Conservation (phyloP, 331 rosid species). For the Phaseolus coccineus region DNA sequence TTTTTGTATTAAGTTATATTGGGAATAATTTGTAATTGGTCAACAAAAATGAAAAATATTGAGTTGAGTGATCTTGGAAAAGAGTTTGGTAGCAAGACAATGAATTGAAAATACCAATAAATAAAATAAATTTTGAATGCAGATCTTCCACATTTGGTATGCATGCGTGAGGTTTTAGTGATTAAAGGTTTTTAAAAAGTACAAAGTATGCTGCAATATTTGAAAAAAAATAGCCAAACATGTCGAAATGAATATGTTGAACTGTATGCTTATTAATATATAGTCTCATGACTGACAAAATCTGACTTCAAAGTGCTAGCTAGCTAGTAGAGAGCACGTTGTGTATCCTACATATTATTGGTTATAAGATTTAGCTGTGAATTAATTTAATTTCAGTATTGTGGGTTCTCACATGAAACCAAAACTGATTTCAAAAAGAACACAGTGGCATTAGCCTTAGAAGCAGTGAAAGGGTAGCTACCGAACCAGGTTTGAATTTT, state of each 20-base stretch:
- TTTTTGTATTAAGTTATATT: neutral
- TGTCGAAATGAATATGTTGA: slow-evolving; percentile 20
- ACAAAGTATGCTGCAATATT: neutral
- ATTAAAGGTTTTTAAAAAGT: neutral
- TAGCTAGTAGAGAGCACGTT: slow-evolving; percentile 36
- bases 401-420: slow-evolving; percentile 32
- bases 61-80: neutral
- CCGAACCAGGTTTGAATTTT: slow-evolving; percentile 12
- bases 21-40: neutral
- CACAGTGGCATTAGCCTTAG: slow-evolving; percentile 32
- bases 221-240: neutral
- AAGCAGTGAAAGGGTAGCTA: slow-evolving; percentile 43
- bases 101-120: neutral
- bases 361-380: slow-evolving; percentile 21
- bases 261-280: neutral
- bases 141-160: neutral
- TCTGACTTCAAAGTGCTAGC: slow-evolving; percentile 40
- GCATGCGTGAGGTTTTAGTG: neutral
- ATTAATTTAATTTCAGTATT: slow-evolving; percentile 34
- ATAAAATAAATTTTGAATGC: neutral
- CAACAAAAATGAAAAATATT: neutral
- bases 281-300: slow-evolving; percentile 12
- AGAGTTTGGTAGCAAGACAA: neutral
- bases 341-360: slow-evolving; percentile 31
- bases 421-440: slow-evolving; percentile 27